Evolutionary conservation across 768 basidiomycete genomes (phyloP).

Genomic region (Gyrodon lividus): DNA sequence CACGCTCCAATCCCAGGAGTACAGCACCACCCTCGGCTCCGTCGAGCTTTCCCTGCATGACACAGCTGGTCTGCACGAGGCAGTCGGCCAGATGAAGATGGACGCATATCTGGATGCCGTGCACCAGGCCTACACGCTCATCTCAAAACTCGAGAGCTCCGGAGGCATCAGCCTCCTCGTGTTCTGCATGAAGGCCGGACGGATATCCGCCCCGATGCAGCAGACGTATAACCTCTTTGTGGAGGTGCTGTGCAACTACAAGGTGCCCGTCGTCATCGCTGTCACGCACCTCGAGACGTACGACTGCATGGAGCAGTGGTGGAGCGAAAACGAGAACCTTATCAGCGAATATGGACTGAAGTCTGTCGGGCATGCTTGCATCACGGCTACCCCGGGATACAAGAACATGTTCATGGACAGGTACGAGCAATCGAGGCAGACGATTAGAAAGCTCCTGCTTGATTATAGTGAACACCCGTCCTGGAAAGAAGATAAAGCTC

Average conservation of each 20-base stretch:
- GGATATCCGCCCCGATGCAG: conserved; percentile 23
- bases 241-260: conserved; percentile 37
- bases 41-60: conserved; percentile 24
- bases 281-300: conserved; percentile 37
- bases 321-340: conserved; percentile 33
- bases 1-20: conserved; percentile 31
- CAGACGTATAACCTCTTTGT: conserved; percentile 36
- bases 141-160: conserved; percentile 27
- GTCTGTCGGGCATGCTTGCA: conserved; percentile 39
- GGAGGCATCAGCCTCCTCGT: conserved; percentile 30
- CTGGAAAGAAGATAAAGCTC: conserved; percentile 27
- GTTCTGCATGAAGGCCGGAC: conserved; percentile 31
- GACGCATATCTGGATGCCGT: conserved; percentile 27
- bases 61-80: conserved; percentile 30
- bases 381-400: conserved; percentile 35
- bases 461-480: conserved; percentile 10
- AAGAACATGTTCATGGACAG: conserved; percentile 23
- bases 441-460: conserved; percentile 21
- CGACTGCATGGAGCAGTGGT: conserved; percentile 39
- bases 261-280: conserved; percentile 31
- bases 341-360: conserved; percentile 35
- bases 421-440: conserved; percentile 33
- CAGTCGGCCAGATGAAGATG: conserved; percentile 21
- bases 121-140: conserved; percentile 31
- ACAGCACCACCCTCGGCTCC: conserved; percentile 20